Percentiles rank a stretch among this genome's conserved stretches.
Evolutionary conservation across 2,329 filamentous ascomycete genomes (phyloP).

Genomic region (Fusarium sp.): DNA sequence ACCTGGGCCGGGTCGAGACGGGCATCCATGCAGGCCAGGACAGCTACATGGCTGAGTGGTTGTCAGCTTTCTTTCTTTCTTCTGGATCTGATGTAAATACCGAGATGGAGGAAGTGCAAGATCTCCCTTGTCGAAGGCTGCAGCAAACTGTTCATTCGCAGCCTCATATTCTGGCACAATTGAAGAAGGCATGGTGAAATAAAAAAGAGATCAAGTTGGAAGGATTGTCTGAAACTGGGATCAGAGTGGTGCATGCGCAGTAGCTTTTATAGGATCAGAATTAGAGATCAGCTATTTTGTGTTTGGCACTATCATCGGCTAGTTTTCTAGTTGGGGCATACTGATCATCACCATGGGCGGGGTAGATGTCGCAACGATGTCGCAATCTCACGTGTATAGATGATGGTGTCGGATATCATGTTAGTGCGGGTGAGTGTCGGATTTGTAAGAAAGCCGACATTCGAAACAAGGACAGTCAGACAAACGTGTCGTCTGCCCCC

Average conservation of each 20-base stretch:
- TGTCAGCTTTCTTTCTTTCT: background rate
- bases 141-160: conserved; percentile 42
- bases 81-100: conserved; percentile 7
- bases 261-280: background rate
- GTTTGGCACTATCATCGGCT: background rate
- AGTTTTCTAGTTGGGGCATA: background rate
- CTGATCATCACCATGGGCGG: conserved; percentile 28
- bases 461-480: background rate
- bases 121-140: conserved; percentile 42
- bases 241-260: background rate
- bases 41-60: conserved; percentile 50
- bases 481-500: fast-evolving
- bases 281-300: background rate
- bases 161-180: conserved; percentile 44
- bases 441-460: background rate
- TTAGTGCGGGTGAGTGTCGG: background rate
- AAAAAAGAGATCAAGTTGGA: too few species aligned
- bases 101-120: conserved; percentile 44
- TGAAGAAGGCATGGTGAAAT: conserved; percentile 30
- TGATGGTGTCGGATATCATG: too few species aligned
- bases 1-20: conserved; percentile 68
- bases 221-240: background rate
- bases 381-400: conserved; percentile 24
- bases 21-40: conserved; percentile 85
- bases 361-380: conserved; percentile 42